These are phyloP conservation scores for Chaetomidium leptoderma DNA, from an alignment of 495 filamentous ascomycete genomes.

Conservation along the genomic window DNA sequence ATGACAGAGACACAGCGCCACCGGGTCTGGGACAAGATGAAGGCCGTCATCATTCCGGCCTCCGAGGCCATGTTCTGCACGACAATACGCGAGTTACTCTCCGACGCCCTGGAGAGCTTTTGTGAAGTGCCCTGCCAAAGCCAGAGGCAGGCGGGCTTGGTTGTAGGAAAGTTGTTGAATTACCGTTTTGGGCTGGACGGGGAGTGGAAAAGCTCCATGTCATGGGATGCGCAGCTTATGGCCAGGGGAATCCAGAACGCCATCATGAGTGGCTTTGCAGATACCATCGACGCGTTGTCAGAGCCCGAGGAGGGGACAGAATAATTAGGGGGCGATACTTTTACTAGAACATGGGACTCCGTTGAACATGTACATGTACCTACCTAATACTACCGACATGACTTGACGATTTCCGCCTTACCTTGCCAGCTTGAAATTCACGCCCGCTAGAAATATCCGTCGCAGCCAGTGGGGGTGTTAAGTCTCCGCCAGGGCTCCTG, in stretches of 20 bases:
- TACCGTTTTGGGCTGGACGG: constrained; percentile 14
- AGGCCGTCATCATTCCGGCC: constrained; percentile 11
- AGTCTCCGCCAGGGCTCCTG: too few relatives aligned
- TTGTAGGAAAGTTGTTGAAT: constrained; percentile 14
- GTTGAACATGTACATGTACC: too few relatives aligned
- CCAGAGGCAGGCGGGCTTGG: constrained; percentile 1
- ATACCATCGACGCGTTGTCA: constrained; percentile 10
- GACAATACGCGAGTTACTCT: constrained; percentile 9
- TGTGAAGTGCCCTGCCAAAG: constrained; percentile 10
- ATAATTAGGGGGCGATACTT: too few relatives aligned
- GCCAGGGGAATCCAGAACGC: constrained; percentile 17
- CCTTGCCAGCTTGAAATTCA: too few relatives aligned
- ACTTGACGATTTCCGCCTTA: too few relatives aligned
- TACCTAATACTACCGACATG: too few relatives aligned
- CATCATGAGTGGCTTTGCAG: constrained; percentile 14
- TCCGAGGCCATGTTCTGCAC: constrained; percentile 19
- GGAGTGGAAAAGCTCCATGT: constrained; percentile 16
- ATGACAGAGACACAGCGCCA: constrained; percentile 15
- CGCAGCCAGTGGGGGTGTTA: too few relatives aligned
- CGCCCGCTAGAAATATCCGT: too few relatives aligned
- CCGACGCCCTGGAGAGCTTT: constrained; percentile 12
- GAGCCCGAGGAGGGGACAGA: not conserved
- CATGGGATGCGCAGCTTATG: constrained; percentile 10
- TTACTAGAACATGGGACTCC: too few relatives aligned
- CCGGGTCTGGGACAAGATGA: constrained; percentile 10